Base-by-base conservation (phyloP, 306 rosid species). In the Arachis stenosperma region DNA sequence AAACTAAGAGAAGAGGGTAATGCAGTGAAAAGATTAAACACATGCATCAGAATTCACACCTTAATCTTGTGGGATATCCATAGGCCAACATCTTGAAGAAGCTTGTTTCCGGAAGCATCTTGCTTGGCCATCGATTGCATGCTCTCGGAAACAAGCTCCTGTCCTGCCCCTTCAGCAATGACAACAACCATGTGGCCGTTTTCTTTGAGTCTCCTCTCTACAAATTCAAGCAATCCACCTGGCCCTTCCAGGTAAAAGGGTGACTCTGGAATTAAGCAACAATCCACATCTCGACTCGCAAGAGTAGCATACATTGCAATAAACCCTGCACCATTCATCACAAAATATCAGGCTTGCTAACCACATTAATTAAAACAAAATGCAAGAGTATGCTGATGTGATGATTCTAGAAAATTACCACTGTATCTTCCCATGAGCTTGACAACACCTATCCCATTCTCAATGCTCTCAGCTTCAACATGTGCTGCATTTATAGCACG, bases 401-500 rank as follows among this genome's bases (percentile, higher is more conserved):
- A 33, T 33, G 37, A 48, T 55, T 57, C 39, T 41, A 58, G 72
- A 77, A 75, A 71, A 92, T 81, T 80, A 94, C 99, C 99, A 15
- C 97, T 85, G 75, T 89, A 80, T 67, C 96, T 91, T 52, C 98
- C 98, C 98, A 94, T 94, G 75, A 94, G 64, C 88, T 94, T 94
- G 75, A 94, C 97, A 68, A 94, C 84, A 59, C 97, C 99, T 61
- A 94, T 85, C 71, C 99, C 88, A 82, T 91, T 94, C 83, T 94
- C 99, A 76, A 88, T 27, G 74, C 99, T 94, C 76, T 75, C 87
- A 58, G 97, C 79, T 84, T 94, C 99, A 70, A 94, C 99, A 76
- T 91, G 99, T 54, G 96, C 99, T 43, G 99, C 99, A 74, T 94
- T 94, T 50, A 94, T 94, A 6, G 99, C 99, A 63, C 99, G 96